Evolutionary conservation across 2,329 filamentous ascomycete species (phyloP).

Genomic region (Aspergillus sp.): DNA sequence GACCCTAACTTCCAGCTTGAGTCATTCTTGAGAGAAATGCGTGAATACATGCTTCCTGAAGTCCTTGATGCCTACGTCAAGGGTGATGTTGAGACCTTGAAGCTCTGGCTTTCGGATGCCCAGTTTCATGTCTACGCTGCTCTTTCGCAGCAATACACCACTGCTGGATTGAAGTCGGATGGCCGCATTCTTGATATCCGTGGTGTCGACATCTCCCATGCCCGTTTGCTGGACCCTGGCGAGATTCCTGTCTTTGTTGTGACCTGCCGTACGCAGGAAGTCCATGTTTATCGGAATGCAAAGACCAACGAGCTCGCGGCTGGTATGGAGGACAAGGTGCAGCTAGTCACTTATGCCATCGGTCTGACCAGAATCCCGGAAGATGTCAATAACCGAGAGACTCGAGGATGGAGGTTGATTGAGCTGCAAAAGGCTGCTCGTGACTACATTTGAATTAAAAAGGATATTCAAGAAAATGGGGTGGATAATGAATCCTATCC

Average conservation of each 20-base stretch:
- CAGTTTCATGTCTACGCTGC: slow-evolving; percentile 96
- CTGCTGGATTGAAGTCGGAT: slow-evolving; percentile 86
- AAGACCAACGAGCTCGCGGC: slow-evolving; percentile 85
- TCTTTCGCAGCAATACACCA: slow-evolving; percentile 92
- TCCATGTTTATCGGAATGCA: slow-evolving; percentile 89
- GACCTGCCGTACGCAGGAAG: slow-evolving; percentile 91
- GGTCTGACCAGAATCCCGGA: slow-evolving; percentile 89
- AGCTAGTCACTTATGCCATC: slow-evolving; percentile 96
- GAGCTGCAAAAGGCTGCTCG: slow-evolving; percentile 97
- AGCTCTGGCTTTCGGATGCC: slow-evolving; percentile 90
- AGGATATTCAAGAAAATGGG: not conserved
- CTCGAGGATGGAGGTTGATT: slow-evolving; percentile 91
- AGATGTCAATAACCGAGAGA: slow-evolving; percentile 95
- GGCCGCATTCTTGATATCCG: slow-evolving; percentile 92
- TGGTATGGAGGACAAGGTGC: slow-evolving; percentile 97
- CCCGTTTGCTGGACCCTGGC: slow-evolving; percentile 41
- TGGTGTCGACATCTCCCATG: slow-evolving; percentile 65
- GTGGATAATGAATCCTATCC: not conserved
- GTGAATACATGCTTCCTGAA: slow-evolving; percentile 95
- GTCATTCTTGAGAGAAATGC: slow-evolving; percentile 87
- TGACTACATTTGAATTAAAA: slow-evolving; percentile 61
- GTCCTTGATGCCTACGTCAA: slow-evolving; percentile 97
- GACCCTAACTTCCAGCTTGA: slow-evolving; percentile 92
- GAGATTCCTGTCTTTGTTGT: slow-evolving; percentile 84
- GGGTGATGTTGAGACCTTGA: slow-evolving; percentile 81